Evolutionary conservation across 306 rosid species (phyloP).

Genomic region (Inga oerstediana): DNA sequence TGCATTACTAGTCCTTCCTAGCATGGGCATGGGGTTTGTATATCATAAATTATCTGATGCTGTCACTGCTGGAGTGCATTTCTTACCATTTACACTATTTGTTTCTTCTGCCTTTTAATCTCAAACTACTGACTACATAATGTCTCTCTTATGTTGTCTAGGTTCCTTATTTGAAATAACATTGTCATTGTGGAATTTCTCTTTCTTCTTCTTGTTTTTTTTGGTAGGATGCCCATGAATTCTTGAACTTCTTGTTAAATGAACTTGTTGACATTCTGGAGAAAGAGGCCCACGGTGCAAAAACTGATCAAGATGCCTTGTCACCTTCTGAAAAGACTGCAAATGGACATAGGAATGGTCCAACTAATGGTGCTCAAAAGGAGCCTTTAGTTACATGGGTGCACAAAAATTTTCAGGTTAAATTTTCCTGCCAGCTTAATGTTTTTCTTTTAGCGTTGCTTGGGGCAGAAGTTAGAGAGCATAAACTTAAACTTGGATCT

Average conservation of each 20-base stretch:
- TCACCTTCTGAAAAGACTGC: conserved; percentile 74
- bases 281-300: conserved; percentile 88
- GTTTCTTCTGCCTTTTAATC: not conserved
- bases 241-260: conserved; percentile 95
- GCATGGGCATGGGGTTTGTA: conserved; percentile 1
- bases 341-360: conserved; percentile 76
- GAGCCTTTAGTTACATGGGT: conserved; percentile 98
- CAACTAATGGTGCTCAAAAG: conserved; percentile 72
- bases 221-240: conserved; percentile 97
- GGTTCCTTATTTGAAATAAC: conserved; percentile 26
- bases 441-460: conserved; percentile 15
- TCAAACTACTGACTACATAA: conserved; percentile 11
- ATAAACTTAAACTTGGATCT: conserved; percentile 15
- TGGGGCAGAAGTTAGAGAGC: conserved; percentile 25
- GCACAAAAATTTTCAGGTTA: conserved; percentile 98
- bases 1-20: conserved; percentile 8
- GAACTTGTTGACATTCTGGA: conserved; percentile 99
- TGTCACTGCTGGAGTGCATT: conserved; percentile 9
- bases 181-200: conserved; percentile 29
- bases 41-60: not conserved
- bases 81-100: not conserved
- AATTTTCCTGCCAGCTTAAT: conserved; percentile 32
- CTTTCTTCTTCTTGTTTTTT: conserved; percentile 15
- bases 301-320: conserved; percentile 71
- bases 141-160: conserved; percentile 17